Evolutionary conservation across 1,284 basidiomycete genomes (phyloP), one percentile per base, ranked within the genome.

Genomic region (Mycocalia duriaeana): DNA sequence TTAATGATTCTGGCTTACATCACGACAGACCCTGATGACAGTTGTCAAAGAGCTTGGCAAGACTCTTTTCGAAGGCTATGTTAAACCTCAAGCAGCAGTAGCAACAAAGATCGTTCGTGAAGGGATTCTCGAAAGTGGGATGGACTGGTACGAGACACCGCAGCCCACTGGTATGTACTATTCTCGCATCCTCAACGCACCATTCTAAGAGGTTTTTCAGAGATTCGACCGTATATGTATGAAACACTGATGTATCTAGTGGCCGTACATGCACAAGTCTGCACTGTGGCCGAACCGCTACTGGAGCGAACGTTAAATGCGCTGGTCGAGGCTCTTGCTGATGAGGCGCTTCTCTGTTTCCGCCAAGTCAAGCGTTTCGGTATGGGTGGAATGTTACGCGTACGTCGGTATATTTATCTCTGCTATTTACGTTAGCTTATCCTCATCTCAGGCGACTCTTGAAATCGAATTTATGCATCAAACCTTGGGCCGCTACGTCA

Each of bases 381-480:
- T 14, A 96, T 96, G 82, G 96, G 96, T 39, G 96, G 96, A 9
- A 99, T 99, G 96, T 76, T 99, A 25, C 82, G 91, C 50, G 92
- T 94, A 63, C 53, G 85, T 76, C 20, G 14, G 37, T 18, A n/a
- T 16, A 40, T 23, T 40, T 45, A 47, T 23, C n/a, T 42, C 36
- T 25, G 44, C 19, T 37, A 22, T 18, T 24, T 50, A 22, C 31
- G 14, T 39, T 28, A 14, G 7, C 40, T 42, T 14, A 23, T 18
- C 3, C 19, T 28, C 42, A 13, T 20, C 41, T 20, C 58, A 96
- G 88, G 95, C 96, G 2, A 99, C 96, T 2, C 81, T 99, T 24
- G 96, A 99, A 68, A 97, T 98, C 57, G 96, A 99, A 68, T 99
- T 98, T 70, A 83, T 98, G 69, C 94, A 99, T 66, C 95, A 98